Base-by-base conservation (phyloP, 1,284 basidiomycete species). In the Fomes fomentarius region DNA sequence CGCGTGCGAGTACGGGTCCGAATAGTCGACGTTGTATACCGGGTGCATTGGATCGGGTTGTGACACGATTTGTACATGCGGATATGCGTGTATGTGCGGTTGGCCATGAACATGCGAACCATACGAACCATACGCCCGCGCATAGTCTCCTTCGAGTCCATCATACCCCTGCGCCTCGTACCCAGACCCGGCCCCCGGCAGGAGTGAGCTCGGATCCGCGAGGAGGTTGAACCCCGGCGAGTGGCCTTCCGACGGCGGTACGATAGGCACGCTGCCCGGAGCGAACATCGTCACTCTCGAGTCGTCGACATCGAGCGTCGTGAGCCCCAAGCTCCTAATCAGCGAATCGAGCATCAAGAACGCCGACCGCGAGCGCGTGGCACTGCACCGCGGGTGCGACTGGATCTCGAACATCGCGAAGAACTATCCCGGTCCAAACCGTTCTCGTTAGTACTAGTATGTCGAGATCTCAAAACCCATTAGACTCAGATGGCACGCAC, bases 351-450 rank as follows among this genome's bases (percentile, higher is more conserved):
- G 77, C 62, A 82, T 76, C 38, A 77, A 51, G 67, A 90, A 68
- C 2, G 83, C 72, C 10, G 85, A 84, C n/a, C 73, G 71, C 28
- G 78, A 75, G 21, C 87, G 80, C 39, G 73, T 64, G 1, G 71
- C 69, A 0, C 78, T 77, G 64, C 86, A 79, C 34, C 73, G 61
- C 3, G 87, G 87, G 65, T 91, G 86, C 0, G 83, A 76, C 56
- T 83, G 87, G 48, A 87, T 70, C 66, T 91, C 87, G 60, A 90
- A 91, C 50, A 89, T 69, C 2, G 85, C 79, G 14, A 91, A 69
- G 25, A 91, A 65, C 88, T 89, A 15, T n/a, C n/a, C n/a, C n/a
- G n/a, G n/a, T n/a, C n/a, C n/a, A n/a, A n/a, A n/a, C n/a, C n/a
- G n/a, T n/a, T n/a, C n/a, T n/a, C n/a, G n/a, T n/a, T n/a, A n/a